Evolutionary conservation across 768 basidiomycete species (phyloP).

Genomic region (Fomitopsis pulvina): DNA sequence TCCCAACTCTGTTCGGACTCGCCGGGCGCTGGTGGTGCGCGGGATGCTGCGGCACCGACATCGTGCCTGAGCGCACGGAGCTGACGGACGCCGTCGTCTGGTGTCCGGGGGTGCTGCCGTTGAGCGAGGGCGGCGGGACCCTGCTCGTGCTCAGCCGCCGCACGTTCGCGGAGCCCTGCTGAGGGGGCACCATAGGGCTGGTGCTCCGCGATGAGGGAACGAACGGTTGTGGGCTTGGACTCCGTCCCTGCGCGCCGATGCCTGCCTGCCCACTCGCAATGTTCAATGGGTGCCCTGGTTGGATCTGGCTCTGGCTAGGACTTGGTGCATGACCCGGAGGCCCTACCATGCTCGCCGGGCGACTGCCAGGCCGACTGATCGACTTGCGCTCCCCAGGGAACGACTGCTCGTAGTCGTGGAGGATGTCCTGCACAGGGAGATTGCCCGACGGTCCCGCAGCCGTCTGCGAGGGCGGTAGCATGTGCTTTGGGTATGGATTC

Average conservation of each 20-base stretch:
- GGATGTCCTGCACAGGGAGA: slow-evolving; percentile 66
- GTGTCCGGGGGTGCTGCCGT: slow-evolving; percentile 8
- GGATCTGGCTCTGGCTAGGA: slow-evolving; percentile 23
- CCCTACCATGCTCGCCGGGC: slow-evolving; percentile 22
- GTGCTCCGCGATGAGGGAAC: slow-evolving; percentile 38
- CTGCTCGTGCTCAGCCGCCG: slow-evolving; percentile 17
- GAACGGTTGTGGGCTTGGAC: slow-evolving; percentile 54
- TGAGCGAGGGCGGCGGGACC: slow-evolving; percentile 13
- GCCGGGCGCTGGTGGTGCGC: slow-evolving; percentile 42
- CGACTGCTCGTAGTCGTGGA: slow-evolving; percentile 73
- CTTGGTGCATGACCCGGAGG: slow-evolving; percentile 24
- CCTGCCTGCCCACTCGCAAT: slow-evolving; percentile 71
- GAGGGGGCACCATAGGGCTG: slow-evolving; percentile 34
- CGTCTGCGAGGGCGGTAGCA: slow-evolving; percentile 39
- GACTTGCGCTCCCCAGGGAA: slow-evolving; percentile 80
- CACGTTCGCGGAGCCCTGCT: slow-evolving; percentile 10
- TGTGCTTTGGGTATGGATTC: slow-evolving; percentile 26
- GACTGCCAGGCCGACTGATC: slow-evolving; percentile 48
- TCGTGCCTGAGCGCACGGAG: slow-evolving; percentile 24
- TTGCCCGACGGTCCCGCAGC: slow-evolving; percentile 34
- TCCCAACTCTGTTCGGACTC: slow-evolving; percentile 77
- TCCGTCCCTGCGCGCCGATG: slow-evolving; percentile 69
- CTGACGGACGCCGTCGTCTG: slow-evolving; percentile 22
- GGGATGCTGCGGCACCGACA: slow-evolving; percentile 20
- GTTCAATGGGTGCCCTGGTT: slow-evolving; percentile 45